Evolutionary conservation across 768 basidiomycete species (phyloP).

Genomic region (Hemileccinum rubropunctum): DNA sequence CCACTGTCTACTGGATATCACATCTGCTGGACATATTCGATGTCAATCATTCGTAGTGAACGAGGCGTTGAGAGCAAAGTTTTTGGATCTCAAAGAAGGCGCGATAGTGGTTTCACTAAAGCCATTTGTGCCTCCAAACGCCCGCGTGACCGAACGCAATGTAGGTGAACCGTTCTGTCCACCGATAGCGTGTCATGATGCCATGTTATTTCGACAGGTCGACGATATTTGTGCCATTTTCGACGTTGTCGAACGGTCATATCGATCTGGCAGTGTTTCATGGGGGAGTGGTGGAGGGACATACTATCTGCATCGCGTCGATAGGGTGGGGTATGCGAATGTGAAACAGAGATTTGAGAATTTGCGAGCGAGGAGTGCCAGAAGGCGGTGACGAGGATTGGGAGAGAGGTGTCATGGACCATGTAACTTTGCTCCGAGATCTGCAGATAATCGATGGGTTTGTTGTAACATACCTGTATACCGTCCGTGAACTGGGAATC

Average conservation of each 20-base stretch:
- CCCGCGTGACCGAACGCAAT: conserved; percentile 81
- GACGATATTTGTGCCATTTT: conserved; percentile 83
- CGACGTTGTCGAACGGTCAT: conserved; percentile 65
- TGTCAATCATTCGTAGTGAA: conserved; percentile 56
- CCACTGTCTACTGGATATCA: background rate
- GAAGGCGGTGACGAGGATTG: conserved; percentile 21
- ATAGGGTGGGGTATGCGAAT: conserved; percentile 65
- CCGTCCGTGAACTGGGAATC: no score
- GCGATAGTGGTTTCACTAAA: conserved; percentile 86
- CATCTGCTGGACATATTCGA: background rate
- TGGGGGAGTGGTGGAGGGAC: conserved; percentile 73
- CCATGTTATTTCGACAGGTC: conserved; percentile 39
- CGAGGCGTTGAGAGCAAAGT: conserved; percentile 80
- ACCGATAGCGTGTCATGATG: background rate
- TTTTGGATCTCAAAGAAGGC: conserved; percentile 92
- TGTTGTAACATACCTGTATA: no score
- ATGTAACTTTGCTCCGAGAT: no score
- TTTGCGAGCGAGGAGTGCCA: conserved; percentile 32
- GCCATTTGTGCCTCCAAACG: conserved; percentile 77
- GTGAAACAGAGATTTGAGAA: conserved; percentile 58
- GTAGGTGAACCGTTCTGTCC: conserved; percentile 38
- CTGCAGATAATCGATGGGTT: no score
- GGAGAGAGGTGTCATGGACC: no score
- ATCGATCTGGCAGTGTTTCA: conserved; percentile 73
- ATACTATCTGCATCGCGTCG: conserved; percentile 77